Conservation (phyloP, 805 yeast genomes). For the Wickerhamia fluorescens region DNA sequence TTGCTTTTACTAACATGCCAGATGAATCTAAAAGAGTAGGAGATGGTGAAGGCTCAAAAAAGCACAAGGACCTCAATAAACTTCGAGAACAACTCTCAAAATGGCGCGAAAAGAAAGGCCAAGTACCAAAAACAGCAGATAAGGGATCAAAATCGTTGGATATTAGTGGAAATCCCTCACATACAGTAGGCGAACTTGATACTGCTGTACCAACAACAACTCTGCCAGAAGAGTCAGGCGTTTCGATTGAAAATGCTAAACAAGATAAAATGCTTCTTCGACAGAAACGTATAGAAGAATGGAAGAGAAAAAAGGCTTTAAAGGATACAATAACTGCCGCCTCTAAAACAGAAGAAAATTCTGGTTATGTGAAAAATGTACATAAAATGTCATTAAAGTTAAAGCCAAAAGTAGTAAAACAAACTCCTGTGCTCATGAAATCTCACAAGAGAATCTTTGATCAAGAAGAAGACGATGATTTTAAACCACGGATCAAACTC, state of each 20-base stretch:
- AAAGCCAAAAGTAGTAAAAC: neutral
- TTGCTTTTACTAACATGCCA: conserved; percentile 12
- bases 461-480: conserved; percentile 1
- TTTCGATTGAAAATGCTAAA: conserved; percentile 1
- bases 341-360: too few species aligned
- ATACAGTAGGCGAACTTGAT: too few species aligned
- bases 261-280: conserved; percentile 18
- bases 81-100: conserved; percentile 50
- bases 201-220: too few species aligned
- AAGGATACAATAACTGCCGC: too few species aligned
- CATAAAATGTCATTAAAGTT: neutral
- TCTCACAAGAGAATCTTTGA: neutral
- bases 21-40: too few species aligned
- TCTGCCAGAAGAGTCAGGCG: conserved; percentile 13
- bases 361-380: neutral
- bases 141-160: too few species aligned
- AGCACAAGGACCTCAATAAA: too few species aligned
- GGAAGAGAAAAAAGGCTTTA: conserved; percentile 38
- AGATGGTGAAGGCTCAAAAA: too few species aligned
- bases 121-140: too few species aligned
- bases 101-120: conserved; percentile 54
- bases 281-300: conserved; percentile 40
- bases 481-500: neutral
- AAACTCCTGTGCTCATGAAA: neutral
- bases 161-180: too few species aligned